phyloP scores from a whole-genome alignment of 768 basidiomycete species.

The Hydnum rufescens region DNA sequence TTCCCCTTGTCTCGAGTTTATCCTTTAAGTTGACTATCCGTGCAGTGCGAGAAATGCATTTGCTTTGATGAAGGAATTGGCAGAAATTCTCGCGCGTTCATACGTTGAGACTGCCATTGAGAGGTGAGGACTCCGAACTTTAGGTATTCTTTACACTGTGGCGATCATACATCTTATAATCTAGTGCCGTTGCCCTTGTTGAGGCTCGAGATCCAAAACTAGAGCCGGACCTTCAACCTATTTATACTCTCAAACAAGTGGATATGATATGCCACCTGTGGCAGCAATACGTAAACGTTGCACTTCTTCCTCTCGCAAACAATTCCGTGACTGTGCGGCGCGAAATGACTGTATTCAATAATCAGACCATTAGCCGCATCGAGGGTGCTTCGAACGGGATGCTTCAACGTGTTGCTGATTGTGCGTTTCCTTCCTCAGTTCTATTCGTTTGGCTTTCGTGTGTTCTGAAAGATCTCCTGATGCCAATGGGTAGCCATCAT shows the following conservation, averaged over 20 bases:
- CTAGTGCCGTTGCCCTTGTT: conserved; percentile 48
- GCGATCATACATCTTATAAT: neutral
- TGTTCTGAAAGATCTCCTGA: too few relatives aligned
- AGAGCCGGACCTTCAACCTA: conserved; percentile 58
- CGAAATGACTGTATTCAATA: conserved; percentile 87
- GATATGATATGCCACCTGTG: conserved; percentile 89
- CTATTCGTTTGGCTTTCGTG: neutral
- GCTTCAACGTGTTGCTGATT: conserved; percentile 62
- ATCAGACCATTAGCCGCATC: conserved; percentile 63
- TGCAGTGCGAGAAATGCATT: conserved; percentile 75
- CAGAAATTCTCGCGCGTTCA: conserved; percentile 61
- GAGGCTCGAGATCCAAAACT: conserved; percentile 53
- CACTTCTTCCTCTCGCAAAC: conserved; percentile 65
- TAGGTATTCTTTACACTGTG: neutral
- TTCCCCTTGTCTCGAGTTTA: neutral
- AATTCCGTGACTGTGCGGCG: conserved; percentile 72
- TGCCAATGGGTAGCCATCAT: conserved; percentile 35
- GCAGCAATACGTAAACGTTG: conserved; percentile 90
- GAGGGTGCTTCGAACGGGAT: conserved; percentile 68
- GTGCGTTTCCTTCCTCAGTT: conserved; percentile 25
- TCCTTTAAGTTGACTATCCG: neutral
- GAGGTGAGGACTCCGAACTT: conserved; percentile 42
- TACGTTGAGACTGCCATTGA: conserved; percentile 88
- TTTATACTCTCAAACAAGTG: conserved; percentile 44
- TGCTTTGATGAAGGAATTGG: conserved; percentile 59